These are phyloP conservation scores for Candida saitoana DNA, from an alignment of 805 yeast genomes.

Conservation along the genomic window DNA sequence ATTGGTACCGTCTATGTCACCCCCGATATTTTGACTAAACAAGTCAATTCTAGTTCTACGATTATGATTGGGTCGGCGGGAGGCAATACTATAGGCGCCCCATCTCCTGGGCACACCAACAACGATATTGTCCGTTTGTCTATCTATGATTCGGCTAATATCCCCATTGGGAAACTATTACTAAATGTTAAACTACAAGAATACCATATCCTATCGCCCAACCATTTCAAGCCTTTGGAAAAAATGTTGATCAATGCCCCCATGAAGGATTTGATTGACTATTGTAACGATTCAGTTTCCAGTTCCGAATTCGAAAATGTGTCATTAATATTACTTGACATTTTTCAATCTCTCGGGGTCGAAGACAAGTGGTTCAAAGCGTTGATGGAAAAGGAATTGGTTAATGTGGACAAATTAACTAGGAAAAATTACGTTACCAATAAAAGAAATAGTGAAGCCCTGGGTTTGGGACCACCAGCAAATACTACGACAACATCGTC, in stretches of 20 bases:
- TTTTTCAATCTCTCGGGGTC: slow-evolving; percentile 64
- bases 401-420: slow-evolving; percentile 42
- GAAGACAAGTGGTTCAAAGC: slow-evolving; percentile 73
- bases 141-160: slow-evolving; percentile 36
- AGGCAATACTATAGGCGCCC: slow-evolving; percentile 14
- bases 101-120: slow-evolving; percentile 3
- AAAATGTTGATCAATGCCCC: slow-evolving; percentile 53
- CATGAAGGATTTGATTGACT: slow-evolving; percentile 48
- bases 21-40: slow-evolving; percentile 44
- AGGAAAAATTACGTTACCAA: slow-evolving; percentile 37
- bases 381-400: slow-evolving; percentile 64
- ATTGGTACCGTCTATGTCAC: slow-evolving; percentile 55
- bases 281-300: slow-evolving; percentile 37
- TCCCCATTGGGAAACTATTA: slow-evolving; percentile 56
- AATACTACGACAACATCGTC: slow-evolving; percentile 11
- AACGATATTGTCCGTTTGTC: slow-evolving; percentile 44
- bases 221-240: slow-evolving; percentile 59
- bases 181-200: slow-evolving; percentile 49
- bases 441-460: not conserved
- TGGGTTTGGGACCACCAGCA: not conserved
- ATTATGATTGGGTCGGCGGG: slow-evolving; percentile 25
- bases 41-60: slow-evolving; percentile 29
- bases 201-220: slow-evolving; percentile 56
- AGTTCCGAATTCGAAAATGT: slow-evolving; percentile 48
- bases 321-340: slow-evolving; percentile 61